phyloP scores from a whole-genome alignment of 305 asterid species.

The Fraxinus nigra region DNA sequence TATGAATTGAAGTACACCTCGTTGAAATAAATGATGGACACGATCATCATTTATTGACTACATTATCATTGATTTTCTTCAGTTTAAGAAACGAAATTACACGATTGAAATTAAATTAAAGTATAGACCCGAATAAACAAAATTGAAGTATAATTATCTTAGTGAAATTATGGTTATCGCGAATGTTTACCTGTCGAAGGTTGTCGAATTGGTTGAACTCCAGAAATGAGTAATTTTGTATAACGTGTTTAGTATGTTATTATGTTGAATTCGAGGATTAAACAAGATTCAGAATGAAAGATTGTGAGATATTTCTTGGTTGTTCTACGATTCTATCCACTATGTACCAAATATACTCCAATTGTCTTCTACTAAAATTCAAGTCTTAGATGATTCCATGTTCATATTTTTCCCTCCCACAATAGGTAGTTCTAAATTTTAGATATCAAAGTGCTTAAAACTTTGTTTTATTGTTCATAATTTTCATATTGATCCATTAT shows the following conservation, averaged over 20 bases:
- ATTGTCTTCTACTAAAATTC: neutral
- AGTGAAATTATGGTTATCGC: neutral
- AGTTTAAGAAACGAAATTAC: no score
- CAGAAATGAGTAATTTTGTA: neutral
- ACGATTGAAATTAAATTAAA: no score
- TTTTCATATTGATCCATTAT: no score
- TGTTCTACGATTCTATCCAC: neutral
- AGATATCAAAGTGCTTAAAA: neutral
- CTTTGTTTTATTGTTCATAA: no score
- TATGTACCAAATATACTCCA: neutral
- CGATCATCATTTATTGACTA: neutral
- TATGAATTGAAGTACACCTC: neutral
- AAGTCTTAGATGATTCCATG: neutral
- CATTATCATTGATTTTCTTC: no score
- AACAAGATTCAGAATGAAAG: neutral
- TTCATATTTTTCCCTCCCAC: neutral
- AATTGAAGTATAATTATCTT: no score
- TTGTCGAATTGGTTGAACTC: neutral
- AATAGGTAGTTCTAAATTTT: no score
- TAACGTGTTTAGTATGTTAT: neutral
- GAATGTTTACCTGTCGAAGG: neutral
- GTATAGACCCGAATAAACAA: neutral
- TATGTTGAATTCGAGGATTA: neutral
- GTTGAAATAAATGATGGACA: neutral
- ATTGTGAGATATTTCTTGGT: neutral